These are phyloP conservation scores for Cryphonectria nitschkei DNA, from an alignment of 2,329 filamentous ascomycete species.

Conservation along the genomic window DNA sequence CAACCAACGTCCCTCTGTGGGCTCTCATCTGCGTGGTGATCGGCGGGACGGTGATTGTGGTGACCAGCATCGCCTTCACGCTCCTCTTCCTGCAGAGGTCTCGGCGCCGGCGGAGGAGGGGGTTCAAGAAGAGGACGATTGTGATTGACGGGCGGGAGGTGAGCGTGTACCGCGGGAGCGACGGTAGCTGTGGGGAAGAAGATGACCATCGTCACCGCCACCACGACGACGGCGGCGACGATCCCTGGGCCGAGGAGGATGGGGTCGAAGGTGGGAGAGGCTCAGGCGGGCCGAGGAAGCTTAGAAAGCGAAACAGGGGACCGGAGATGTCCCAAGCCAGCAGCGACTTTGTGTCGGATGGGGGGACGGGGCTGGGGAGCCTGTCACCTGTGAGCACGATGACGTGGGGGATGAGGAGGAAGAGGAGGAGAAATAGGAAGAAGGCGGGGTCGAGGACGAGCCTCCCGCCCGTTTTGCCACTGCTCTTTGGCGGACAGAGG, in stretches of 20 bases:
- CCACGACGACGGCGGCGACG: neutral
- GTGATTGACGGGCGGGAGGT: constrained; percentile 14
- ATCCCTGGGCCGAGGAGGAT: neutral
- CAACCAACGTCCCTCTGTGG: constrained; percentile 36
- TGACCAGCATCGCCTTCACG: constrained; percentile 42
- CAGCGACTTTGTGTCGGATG: constrained; percentile 2
- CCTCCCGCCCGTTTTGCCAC: constrained; percentile 30
- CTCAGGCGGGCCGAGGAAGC: constrained; percentile 2
- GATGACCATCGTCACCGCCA: neutral
- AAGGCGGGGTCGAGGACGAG: neutral
- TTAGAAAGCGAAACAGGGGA: constrained; percentile 17
- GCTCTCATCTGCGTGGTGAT: constrained; percentile 50
- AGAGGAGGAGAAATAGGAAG: constrained; percentile 24
- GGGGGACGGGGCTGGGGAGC: constrained; percentile 1
- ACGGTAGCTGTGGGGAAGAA: constrained; percentile 14
- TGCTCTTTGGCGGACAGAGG: constrained; percentile 31
- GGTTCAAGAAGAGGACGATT: constrained; percentile 5
- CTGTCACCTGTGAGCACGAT: neutral
- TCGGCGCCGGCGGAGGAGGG: constrained; percentile 30
- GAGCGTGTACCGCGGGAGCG: constrained; percentile 17
- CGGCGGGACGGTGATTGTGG: constrained; percentile 51
- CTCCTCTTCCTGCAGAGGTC: constrained; percentile 48
- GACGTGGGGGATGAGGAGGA: constrained; percentile 15
- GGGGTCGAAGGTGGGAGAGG: neutral
- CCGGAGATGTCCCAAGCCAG: neutral